Conservation (phyloP, 1,284 basidiomycete genomes). For the Malassezia pachydermatis region DNA sequence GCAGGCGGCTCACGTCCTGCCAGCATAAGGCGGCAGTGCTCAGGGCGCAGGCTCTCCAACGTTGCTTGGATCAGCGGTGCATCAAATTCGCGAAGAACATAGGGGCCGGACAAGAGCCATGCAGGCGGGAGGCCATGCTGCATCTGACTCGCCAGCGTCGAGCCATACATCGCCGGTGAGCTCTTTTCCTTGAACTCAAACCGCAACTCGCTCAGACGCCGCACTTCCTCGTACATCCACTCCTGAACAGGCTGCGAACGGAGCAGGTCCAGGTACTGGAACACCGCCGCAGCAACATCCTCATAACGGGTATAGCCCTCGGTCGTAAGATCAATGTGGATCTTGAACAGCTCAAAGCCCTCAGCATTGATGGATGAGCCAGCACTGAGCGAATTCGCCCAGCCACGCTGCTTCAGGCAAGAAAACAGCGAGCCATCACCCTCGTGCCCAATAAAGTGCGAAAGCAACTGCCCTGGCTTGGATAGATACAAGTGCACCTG, state of each 20-base stretch:
- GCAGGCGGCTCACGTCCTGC: constrained; percentile 57
- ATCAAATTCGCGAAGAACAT: constrained; percentile 69
- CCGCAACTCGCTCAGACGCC: constrained; percentile 62
- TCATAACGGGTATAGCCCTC: constrained; percentile 80
- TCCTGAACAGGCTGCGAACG: constrained; percentile 59
- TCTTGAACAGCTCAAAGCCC: constrained; percentile 81
- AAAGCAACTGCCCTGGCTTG: constrained; percentile 69
- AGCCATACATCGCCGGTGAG: constrained; percentile 68
- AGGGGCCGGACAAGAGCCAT: constrained; percentile 64
- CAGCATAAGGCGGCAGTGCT: constrained; percentile 63
- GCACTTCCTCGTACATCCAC: constrained; percentile 70
- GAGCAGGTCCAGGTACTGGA: constrained; percentile 82
- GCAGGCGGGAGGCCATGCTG: constrained; percentile 70
- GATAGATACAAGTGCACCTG: constrained; percentile 63
- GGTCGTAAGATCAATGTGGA: constrained; percentile 68
- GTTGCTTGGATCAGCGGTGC: constrained; percentile 58
- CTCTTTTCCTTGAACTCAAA: constrained; percentile 85
- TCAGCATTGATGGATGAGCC: constrained; percentile 61
- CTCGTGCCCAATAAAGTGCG: constrained; percentile 89
- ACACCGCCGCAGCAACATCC: constrained; percentile 62
- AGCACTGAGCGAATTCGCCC: constrained; percentile 70
- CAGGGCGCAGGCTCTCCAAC: constrained; percentile 57
- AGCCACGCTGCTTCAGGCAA: constrained; percentile 81
- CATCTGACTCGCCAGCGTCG: constrained; percentile 67
- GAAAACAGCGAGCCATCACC: constrained; percentile 85